Evolutionary conservation across 2,329 filamentous ascomycete genomes (phyloP).

Genomic region (Clarireedia homoeocarpa): DNA sequence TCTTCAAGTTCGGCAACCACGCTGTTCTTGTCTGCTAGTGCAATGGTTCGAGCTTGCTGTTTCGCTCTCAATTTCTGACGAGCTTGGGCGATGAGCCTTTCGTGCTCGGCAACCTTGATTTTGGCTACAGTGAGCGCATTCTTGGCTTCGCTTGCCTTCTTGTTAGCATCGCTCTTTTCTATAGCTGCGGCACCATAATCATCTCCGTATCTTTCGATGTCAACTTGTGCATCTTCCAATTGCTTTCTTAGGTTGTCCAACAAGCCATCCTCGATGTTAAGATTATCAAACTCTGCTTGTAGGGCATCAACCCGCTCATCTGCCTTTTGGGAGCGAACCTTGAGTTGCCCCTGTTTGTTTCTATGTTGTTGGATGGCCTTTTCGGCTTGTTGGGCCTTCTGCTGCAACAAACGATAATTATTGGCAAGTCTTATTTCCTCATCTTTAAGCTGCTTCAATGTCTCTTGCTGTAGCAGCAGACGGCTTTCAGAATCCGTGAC

Average conservation of each 20-base stretch:
- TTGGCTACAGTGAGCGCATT: conserved; percentile 33
- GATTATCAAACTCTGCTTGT: conserved; percentile 54
- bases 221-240: conserved; percentile 43
- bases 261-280: conserved; percentile 60
- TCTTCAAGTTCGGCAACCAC: conserved; percentile 45
- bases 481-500: conserved; percentile 66
- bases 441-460: conserved; percentile 43
- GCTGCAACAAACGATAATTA: conserved; percentile 31
- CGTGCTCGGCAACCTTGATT: conserved; percentile 28
- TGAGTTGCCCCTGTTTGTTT: conserved; percentile 39
- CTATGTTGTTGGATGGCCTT: conserved; percentile 43
- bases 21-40: conserved; percentile 54
- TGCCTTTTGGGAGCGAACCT: conserved; percentile 48
- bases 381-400: conserved; percentile 39
- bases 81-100: conserved; percentile 45
- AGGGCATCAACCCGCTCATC: conserved; percentile 48
- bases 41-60: conserved; percentile 42
- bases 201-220: conserved; percentile 41
- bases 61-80: conserved; percentile 43
- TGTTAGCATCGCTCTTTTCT: conserved; percentile 41
- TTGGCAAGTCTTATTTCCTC: conserved; percentile 44
- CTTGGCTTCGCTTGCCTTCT: conserved; percentile 31
- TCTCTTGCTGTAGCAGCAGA: conserved; percentile 44
- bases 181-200: conserved; percentile 47
- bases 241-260: conserved; percentile 51